Evolutionary conservation across 2,329 filamentous ascomycete genomes (phyloP).

Genomic region (Fusarium pseudonygamai): DNA sequence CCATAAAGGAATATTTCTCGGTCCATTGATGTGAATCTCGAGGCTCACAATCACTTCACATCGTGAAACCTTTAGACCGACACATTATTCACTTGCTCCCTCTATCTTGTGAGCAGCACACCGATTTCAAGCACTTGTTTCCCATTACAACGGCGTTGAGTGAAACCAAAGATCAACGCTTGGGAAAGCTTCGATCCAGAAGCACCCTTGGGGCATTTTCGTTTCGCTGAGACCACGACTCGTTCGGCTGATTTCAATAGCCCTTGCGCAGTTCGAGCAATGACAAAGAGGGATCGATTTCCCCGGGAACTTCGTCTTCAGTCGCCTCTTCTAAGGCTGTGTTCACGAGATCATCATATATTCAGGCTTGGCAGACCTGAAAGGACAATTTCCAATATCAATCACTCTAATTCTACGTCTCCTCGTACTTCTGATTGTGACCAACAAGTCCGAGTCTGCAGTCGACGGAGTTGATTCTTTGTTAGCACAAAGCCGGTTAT

Average conservation of each 20-base stretch:
- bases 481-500: not conserved
- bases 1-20: conserved; percentile 61
- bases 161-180: not conserved
- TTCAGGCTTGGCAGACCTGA: not conserved
- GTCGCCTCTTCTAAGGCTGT: not conserved
- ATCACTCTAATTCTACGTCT: not conserved
- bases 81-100: conserved; percentile 51
- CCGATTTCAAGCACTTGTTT: conserved; percentile 76
- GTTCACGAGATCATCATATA: not conserved
- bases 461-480: not conserved
- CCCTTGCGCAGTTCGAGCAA: conserved; percentile 54
- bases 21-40: conserved; percentile 73
- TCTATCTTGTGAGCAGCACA: conserved; percentile 65
- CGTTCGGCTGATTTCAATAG: conserved; percentile 67
- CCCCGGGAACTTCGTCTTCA: not conserved
- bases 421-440: not conserved
- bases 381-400: not conserved
- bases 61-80: conserved; percentile 62
- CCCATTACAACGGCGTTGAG: conserved; percentile 75
- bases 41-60: conserved; percentile 74
- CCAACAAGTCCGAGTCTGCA: not conserved
- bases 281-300: conserved; percentile 47
- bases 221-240: conserved; percentile 71
- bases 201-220: conserved; percentile 69
- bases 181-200: conserved; percentile 58